Base-by-base conservation (phyloP, 2,329 filamentous ascomycete genomes). In the Purpureocillium lavendulum region DNA sequence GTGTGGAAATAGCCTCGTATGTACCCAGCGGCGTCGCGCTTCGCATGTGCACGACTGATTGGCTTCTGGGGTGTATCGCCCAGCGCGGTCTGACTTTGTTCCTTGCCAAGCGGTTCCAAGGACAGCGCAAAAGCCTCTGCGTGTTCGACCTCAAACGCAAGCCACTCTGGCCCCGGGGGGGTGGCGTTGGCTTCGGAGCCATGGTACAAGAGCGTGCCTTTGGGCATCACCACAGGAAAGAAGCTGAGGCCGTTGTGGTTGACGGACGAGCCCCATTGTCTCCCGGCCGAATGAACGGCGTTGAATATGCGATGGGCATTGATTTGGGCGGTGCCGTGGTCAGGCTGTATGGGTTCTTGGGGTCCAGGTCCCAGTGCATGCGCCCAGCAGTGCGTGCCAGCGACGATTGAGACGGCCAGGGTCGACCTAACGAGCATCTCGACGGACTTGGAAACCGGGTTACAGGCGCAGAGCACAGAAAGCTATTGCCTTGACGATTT, bases 81-180 rank as follows among this genome's bases (percentile, higher is more conserved):
- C 21, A 10, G 10, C 6, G 21, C 5, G 10, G 5, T 10, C 21
- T 30, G 29, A 12, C n/a, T 14, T 6, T 33, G 35, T 12, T 30
- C 4, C 7, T 29, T 13, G 11, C 16, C 30, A 17, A 2, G 21
- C 8, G 17, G 18, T 15, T 30, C 14, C n/a, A 9, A 2, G 11
- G 31, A 40, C 30, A 13, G 15, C 7, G 82, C 78, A 59, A 88
- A 87, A 3, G 66, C 54, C 47, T 82, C 66, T 1, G 83, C 80
- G 57, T 88, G 84, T 49, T 88, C 83, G 4, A 82, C 71, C 55
- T 88, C 84, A 51, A 87, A 88, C 0, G 84, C 84, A 1, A 88
- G 65, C 82, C 84, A 87, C 50, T 87, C 79, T 3, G 69, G 71
- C 0, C 67, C 71, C 3, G 59, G 56, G 0, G 84, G 69, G 0